Base-by-base conservation (phyloP, 2,329 filamentous ascomycete species). In the Aspergillus aculeatinus region DNA sequence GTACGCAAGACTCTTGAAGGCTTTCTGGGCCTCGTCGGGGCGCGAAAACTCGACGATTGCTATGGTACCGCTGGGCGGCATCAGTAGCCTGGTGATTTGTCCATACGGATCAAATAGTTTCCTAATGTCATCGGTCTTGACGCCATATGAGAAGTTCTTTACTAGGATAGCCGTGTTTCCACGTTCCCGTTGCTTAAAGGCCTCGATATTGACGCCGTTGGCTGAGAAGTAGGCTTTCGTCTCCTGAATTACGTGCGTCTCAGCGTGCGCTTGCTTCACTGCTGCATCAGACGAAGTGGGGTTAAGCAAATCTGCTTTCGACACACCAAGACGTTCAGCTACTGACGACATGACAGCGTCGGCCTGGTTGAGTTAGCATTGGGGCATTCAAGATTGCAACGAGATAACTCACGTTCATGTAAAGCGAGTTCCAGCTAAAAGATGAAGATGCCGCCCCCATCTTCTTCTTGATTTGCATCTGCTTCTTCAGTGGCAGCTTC, bases 371-470 rank as follows among this genome's bases (percentile, higher is more conserved):
- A 25, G 59, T 74, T 67, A 73, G 69, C 59, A 51, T 59, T 50
- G 5, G 11, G 14, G n/a, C 10, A 25, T 7, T 9, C 44, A 6
- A 6, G 14, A 39, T 50, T 33, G 57, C 53, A 23, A 51, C 21
- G 11, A 48, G 9, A 47, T n/a, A 50, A 73, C 73, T 74, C 79
- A 92, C 90, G 77, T 90, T 97, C 90, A 99, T 96, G 77, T 95
- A 99, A n/a, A 99, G 82, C n/a, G 93, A 94, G 80, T 99, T 99
- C 95, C 95, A 99, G 74, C 94, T 96, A 79, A 98, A 98, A 1
- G 85, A 87, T 52, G 85, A 87, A 31, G 88, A 89, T 9, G 90
- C 84, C 23, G 93, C 91, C 69, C 94, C 89, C 53, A 88, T 84
- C 77, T 91, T 96, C 70, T 90, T 90, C 73, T 90, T 91, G 67